Evolutionary conservation across 2,329 filamentous ascomycete genomes (phyloP), one percentile per base, ranked within the genome.

Genomic region (Calonectria leucothoes): DNA sequence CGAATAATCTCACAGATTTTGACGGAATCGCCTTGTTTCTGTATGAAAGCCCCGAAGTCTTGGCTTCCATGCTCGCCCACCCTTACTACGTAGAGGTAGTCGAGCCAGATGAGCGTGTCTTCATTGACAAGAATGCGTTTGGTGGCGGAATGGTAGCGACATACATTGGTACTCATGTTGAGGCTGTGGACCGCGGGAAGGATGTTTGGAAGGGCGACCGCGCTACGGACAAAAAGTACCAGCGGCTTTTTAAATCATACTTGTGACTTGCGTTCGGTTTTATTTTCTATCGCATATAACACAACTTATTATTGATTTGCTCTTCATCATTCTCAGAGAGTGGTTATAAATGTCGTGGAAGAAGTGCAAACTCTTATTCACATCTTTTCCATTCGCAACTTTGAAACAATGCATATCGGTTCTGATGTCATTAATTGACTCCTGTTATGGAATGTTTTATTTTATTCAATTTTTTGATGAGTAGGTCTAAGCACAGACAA

Each of bases 21-120:
- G 80, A 82, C 3, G 81, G 81, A 0, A 78, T 82, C 17, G 81
- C 81, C n/a, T 77, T 82, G 77, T 82, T 82, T 33, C 59, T 82
- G 0, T 82, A 82, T 37, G 52, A 76, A 29, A 75, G 75, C 0
- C 33, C 79, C 1, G 78, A 81, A 2, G 73, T 73, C 0, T 33
- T 82, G 25, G 59, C 71, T 1, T 79, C 69, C 0, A 80, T 82
- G 77, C 70, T 82, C 23, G 71, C 81, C 0, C 81, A 82, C 4
- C 79, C 81, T 6, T 82, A 82, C 72, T 82, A 82, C 61, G 6
- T 75, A 4, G 73, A 78, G 0, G 72, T 82, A 0, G 81, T 82
- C 8, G 80, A 81, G 55, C 81, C 80, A 0, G 81, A 82, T 55
- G 81, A 82, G 74, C 76, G 75, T 45, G 69, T 76, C 5, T 82